Evolutionary conservation across 2,329 filamentous ascomycete genomes (phyloP), one percentile per base, ranked within the genome.

Genomic region (Diaporthe humulicola): DNA sequence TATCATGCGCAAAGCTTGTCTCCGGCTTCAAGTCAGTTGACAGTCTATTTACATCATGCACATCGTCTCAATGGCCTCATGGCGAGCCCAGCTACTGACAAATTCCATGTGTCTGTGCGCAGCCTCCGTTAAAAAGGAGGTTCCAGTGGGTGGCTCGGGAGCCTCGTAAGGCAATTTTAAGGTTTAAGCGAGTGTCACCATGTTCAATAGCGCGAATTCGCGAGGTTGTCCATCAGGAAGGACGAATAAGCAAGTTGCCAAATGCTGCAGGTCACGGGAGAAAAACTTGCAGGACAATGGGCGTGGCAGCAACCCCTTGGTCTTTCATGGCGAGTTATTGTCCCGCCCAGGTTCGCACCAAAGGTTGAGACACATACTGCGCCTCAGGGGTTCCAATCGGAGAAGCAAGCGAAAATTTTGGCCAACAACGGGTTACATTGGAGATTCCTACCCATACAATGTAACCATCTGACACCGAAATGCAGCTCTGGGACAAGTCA

Each of bases 391-490:
- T 28, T n/a, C 15, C 33, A 40, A 25, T 38, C 22, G 48, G 48
- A n/a, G 33, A n/a, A 19, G 48, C 33, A 54, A 6, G 9, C 48
- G 40, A 52, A 15, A 38, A 28, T 12, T 38, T 30, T 38, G 45
- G 45, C 33, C 0, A 19, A 9, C 14, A 30, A 5, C 22, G 22
- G 64, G 28, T 28, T 25, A 36, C 54, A 57, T 57, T 33, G n/a
- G n/a, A 7, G 64, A 12, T 12, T 33, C 14, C 30, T 25, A 25
- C 22, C 36, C 22, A n/a, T 4, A 14, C 42, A 25, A 54, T 69
- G 64, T 40, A 69, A 69, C 64, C 64, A 19, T 54, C 64, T 69
- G 64, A 69, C 64, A 54, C 64, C 8, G 33, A 17, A 19, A 36
- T 69, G 64, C 45, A 69, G 22, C 14, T 22, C 64, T 22, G 33